Evolutionary conservation across 176 grass and related monocot species (phyloP).

Genomic region (Avena eriantha): DNA sequence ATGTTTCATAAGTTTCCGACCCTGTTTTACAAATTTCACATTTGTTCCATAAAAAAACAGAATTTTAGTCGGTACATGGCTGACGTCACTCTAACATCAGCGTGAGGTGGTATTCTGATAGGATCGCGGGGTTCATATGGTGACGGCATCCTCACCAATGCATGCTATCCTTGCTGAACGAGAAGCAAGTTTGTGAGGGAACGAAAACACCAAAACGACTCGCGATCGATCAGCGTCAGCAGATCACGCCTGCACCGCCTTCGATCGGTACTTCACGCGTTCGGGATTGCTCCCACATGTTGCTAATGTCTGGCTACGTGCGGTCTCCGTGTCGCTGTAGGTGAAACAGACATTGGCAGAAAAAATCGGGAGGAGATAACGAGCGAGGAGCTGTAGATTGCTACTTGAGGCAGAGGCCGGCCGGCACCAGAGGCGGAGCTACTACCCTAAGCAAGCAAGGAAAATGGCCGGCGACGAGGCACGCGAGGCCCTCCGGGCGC

Average conservation of each 20-base stretch:
- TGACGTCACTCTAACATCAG: too few relatives aligned
- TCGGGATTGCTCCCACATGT: background rate
- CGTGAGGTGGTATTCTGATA: too few relatives aligned
- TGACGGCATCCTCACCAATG: background rate
- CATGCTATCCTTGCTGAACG: background rate
- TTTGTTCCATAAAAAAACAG: too few relatives aligned
- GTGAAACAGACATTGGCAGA: background rate
- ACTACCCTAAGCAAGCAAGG: too few relatives aligned
- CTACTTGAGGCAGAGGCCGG: background rate
- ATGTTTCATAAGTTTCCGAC: too few relatives aligned
- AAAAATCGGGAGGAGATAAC: background rate
- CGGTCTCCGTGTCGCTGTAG: background rate
- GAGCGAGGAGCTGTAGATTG: too few relatives aligned
- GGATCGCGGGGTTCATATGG: background rate
- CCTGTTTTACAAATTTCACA: too few relatives aligned
- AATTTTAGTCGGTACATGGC: too few relatives aligned
- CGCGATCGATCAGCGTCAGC: background rate
- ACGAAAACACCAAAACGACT: background rate
- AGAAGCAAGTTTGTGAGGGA: background rate
- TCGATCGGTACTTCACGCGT: background rate
- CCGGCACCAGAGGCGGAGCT: background rate
- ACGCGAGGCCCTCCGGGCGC: background rate
- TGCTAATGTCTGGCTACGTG: background rate
- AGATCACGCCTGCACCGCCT: background rate
- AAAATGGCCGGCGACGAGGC: conserved; percentile 19